Base-by-base conservation (phyloP, 306 rosid genomes). In the Inga leiocalycina region DNA sequence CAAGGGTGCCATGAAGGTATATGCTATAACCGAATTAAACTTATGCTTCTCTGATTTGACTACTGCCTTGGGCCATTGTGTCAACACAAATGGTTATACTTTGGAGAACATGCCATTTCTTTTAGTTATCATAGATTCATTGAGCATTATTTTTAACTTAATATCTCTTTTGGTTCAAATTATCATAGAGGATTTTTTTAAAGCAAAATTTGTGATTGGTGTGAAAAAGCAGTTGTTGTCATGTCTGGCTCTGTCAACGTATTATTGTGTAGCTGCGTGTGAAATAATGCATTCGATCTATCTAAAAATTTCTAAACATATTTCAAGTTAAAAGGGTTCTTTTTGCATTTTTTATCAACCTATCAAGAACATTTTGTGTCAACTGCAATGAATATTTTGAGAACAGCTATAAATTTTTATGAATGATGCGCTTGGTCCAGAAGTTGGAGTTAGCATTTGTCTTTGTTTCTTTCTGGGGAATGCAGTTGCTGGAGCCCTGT, bases 1-100 rank as follows among this genome's bases (percentile, higher is more conserved):
- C 74, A 96, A 96, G 84, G 99, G 99, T 86, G 99, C 98, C 77
- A 96, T 96, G 99, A 96, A 96, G 98, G 99, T 96, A 90, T 70
- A 81, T 20, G 74, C 45, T 80, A 10, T 66, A 57, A 79, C 65
- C 66, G 74, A 70, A 84, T 81, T 68, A 49, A 75, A 61, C 67
- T 69, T 27, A 24, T 49, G 62, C 66, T 68, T 62, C 61, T 81
- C 62, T 70, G 54, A 45, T 37, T 69, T 52, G 78, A 75, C 62
- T 71, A 20, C 46, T 45, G 35, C 27, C 71, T 85, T 79, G 80
- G 43, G 54, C 30, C 16, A 44, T 75, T 75, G 20, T 75, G 76
- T 71, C 9, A 71, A 44, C 35, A 27, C 71, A 75, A 79, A 39
- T 17, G 45, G 79, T 15, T 56, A 46, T 71, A 16, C 76, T 32